phyloP scores from a whole-genome alignment of 495 filamentous ascomycete genomes.

The Penicillium atrosanguineum region DNA sequence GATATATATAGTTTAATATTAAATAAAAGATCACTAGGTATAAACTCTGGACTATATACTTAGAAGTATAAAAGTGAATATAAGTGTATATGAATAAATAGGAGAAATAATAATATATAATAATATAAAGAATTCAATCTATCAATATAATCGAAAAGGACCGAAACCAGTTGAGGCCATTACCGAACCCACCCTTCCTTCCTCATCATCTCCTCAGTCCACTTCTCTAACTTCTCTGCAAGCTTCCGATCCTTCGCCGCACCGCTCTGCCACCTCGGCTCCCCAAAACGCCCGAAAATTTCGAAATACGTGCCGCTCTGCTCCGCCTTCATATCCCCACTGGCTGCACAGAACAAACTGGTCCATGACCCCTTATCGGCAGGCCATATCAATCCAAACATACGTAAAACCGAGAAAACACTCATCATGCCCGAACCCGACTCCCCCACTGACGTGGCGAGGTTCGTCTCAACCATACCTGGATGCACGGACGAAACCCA shows the following conservation, averaged over 20 bases:
- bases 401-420: not conserved
- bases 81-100: no score
- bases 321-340: not conserved
- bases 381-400: not conserved
- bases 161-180: no score
- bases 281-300: not conserved
- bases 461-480: slow-evolving; percentile 38
- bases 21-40: no score
- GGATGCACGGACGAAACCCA: slow-evolving; percentile 43
- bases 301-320: not conserved
- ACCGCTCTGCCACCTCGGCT: not conserved
- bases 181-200: not conserved
- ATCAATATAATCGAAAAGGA: no score
- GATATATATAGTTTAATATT: no score
- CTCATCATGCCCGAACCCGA: no score
- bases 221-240: not conserved
- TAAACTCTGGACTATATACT: no score
- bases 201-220: not conserved
- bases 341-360: no score
- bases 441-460: slow-evolving; percentile 5
- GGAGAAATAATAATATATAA: no score
- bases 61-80: no score
- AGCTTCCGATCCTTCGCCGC: not conserved
- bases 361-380: no score
- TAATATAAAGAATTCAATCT: no score